Percentiles rank a stretch among this genome's conserved stretches.
Conservation (phyloP, 2,329 filamentous ascomycete genomes). For the Fusarium decemcellulare region DNA sequence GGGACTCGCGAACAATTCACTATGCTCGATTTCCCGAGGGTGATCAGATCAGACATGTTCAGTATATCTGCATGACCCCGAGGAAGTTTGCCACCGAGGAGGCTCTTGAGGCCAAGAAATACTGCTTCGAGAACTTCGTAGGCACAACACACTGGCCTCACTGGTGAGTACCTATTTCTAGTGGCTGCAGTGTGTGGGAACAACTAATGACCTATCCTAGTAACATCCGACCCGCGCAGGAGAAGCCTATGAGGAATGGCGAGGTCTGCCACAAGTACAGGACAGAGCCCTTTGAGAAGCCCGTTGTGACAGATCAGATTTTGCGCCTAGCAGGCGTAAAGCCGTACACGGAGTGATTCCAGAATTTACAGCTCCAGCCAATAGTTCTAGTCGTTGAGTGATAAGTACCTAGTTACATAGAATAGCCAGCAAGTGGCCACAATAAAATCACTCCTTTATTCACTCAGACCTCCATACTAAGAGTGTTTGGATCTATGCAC, state of each 20-base stretch:
- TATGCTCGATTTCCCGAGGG: conserved; percentile 56
- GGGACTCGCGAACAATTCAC: conserved; percentile 58
- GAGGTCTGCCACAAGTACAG: conserved; percentile 40
- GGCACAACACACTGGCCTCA: conserved; percentile 60
- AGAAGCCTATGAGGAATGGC: conserved; percentile 41
- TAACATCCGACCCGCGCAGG: conserved; percentile 33
- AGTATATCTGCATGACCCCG: conserved; percentile 44
- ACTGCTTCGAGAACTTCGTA: conserved; percentile 52
- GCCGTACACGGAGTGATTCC: conserved; percentile 23
- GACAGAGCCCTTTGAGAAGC: conserved; percentile 42
- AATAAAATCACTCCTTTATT: no score
- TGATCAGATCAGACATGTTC: conserved; percentile 56
- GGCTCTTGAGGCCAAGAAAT: conserved; percentile 56
- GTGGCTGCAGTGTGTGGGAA: no score
- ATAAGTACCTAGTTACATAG: no score
- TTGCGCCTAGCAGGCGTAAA: conserved; percentile 38
- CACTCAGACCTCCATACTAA: no score
- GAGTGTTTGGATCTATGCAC: no score
- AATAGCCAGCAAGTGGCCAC: no score
- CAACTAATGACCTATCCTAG: background rate
- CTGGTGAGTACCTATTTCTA: conserved; percentile 13
- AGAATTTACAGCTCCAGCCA: no score
- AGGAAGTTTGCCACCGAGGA: conserved; percentile 40
- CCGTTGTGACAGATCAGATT: conserved; percentile 31
- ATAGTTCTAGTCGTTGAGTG: no score